A percentile compares a stretch with the other conserved stretches of the same genome.
These are phyloP conservation scores for Chlamydomonas sp. DNA, from an alignment of 139 green algal species.

Conservation along the genomic window DNA sequence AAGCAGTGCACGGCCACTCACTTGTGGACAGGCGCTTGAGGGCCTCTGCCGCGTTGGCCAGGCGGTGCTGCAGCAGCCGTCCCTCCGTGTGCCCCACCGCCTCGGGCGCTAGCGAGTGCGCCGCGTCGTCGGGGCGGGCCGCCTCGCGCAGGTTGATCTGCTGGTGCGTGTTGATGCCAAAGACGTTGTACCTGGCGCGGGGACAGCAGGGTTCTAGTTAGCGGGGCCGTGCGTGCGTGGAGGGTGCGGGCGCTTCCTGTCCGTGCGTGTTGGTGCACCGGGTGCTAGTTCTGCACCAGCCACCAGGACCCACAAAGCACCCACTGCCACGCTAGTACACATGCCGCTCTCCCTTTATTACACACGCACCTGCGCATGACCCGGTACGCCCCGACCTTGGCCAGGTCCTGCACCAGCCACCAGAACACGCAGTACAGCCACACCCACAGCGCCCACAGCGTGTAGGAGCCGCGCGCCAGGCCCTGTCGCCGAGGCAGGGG, in stretches of 20 bases:
- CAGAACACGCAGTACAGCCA: constrained; percentile 91
- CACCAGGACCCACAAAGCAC: no score
- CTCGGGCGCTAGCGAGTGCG: constrained; percentile 6
- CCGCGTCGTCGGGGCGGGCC: neutral
- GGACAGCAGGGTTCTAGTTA: neutral
- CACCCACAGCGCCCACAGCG: constrained; percentile 69
- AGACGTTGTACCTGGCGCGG: constrained; percentile 30
- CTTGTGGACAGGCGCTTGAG: neutral
- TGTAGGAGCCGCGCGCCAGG: constrained; percentile 43
- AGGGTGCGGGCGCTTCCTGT: no score
- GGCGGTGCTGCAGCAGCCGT: constrained; percentile 41
- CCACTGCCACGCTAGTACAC: no score
- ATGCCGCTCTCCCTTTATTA: neutral
- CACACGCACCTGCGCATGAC: constrained; percentile 22
- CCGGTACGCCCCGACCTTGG: constrained; percentile 31
- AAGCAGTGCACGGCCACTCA: neutral
- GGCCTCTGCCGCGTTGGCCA: constrained; percentile 12
- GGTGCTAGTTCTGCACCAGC: no score
- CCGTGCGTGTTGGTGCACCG: no score
- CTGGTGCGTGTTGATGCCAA: constrained; percentile 42
- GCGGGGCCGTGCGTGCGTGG: neutral
- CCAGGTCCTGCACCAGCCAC: constrained; percentile 74
- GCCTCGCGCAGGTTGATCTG: constrained; percentile 44
- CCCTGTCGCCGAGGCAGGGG: neutral
- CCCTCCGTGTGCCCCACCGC: constrained; percentile 36